Percentiles rank a stretch among this genome's conserved stretches.
These are phyloP conservation scores for Daldinia grandis DNA, from an alignment of 495 filamentous ascomycete species.

Conservation along the genomic window DNA sequence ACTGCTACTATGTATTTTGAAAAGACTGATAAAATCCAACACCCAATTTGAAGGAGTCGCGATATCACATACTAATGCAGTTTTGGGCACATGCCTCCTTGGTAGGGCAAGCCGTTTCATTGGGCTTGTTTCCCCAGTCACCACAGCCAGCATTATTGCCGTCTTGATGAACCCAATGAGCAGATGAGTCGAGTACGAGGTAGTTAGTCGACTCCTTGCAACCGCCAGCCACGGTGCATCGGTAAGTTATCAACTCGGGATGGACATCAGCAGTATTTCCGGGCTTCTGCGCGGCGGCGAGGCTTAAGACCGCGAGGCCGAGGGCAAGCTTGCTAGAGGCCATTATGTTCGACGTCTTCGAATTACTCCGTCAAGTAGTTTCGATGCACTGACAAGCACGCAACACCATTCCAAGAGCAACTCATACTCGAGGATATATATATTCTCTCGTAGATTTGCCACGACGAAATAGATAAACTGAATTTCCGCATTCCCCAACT, in stretches of 20 bases:
- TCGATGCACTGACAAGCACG: slow-evolving; percentile 30
- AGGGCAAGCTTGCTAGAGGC: slow-evolving; percentile 37
- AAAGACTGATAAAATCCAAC: not conserved
- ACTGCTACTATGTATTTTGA: not conserved
- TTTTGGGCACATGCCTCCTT: slow-evolving; percentile 58
- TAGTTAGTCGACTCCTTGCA: slow-evolving; percentile 56
- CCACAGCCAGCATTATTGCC: slow-evolving; percentile 49
- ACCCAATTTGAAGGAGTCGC: not conserved
- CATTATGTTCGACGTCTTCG: slow-evolving; percentile 29
- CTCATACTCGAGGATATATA: slow-evolving; percentile 18
- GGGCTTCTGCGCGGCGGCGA: slow-evolving; percentile 41
- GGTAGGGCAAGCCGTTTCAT: slow-evolving; percentile 58
- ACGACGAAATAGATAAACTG: not conserved
- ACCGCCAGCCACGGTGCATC: slow-evolving; percentile 57
- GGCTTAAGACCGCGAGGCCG: slow-evolving; percentile 36
- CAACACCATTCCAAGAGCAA: slow-evolving; percentile 24
- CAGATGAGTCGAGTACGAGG: slow-evolving; percentile 60
- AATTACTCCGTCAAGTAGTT: not conserved
- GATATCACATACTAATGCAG: slow-evolving; percentile 51
- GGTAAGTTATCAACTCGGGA: slow-evolving; percentile 57
- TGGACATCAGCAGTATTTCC: slow-evolving; percentile 56
- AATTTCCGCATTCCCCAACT: slow-evolving; percentile 14
- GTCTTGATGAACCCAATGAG: slow-evolving; percentile 58
- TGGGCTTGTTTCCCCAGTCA: slow-evolving; percentile 54
- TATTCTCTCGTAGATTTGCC: slow-evolving; percentile 1